Evolutionary conservation across 2,329 filamentous ascomycete genomes (phyloP), one percentile per base, ranked within the genome.

Genomic region (Pseudogymnoascus pannorum): DNA sequence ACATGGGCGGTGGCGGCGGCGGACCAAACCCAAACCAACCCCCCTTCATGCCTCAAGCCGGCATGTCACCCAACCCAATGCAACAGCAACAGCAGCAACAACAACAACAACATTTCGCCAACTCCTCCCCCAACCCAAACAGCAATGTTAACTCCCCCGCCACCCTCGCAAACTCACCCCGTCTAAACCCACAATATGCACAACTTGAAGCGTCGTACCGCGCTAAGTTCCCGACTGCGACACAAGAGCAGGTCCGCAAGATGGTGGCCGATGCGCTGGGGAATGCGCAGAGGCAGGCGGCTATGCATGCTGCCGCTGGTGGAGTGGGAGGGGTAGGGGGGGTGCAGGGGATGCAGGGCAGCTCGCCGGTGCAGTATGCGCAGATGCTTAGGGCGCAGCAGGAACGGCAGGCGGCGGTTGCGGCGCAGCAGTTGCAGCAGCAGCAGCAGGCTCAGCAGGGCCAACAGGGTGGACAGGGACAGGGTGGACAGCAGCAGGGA

Each of bases 341-440:
- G 42, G 64, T 66, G 8, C 58, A 38, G 22, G 66, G 67, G 16
- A 75, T 79, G 69, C 76, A 78, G 62, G 75, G 74, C 26, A 16
- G 18, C 3, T 73, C 76, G 60, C 71, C 71, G 9, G 79, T 81
- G 65, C 70, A 77, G 20, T 81, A 79, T 66, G 79, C 79, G 35
- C 78, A 79, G n/a, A 77, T 80, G 73, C 76, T 82, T 73, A 75
- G 79, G 40, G 77, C 79, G 58, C 76, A 80, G 31, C 80, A 81
- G 66, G 69, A 73, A 16, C 71, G 72, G 35, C 78, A 76, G 64
- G 74, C 73, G 2, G 44, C 44, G 9, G 22, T 12, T 29, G 59
- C 14, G 20, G 35, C 62, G 66, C 61, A 61, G 62, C 60, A 61
- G 66, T 64, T 58, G 68, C 68, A 40, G 36, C 71, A 71, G 31